These are phyloP conservation scores for Cichorium intybus DNA, from an alignment of 140 eudicot genomes.

Conservation along the genomic window DNA sequence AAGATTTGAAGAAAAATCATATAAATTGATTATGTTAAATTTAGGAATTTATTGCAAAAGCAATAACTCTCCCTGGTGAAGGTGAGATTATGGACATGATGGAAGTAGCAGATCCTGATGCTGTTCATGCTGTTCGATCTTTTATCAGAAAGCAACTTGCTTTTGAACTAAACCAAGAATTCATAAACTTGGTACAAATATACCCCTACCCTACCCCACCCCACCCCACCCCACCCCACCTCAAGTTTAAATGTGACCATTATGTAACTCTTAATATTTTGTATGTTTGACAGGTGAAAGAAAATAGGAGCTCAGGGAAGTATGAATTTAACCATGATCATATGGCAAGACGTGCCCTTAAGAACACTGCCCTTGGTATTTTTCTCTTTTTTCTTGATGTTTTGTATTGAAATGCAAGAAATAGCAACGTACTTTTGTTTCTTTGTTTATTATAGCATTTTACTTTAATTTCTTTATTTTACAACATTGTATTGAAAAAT, in stretches of 20 bases:
- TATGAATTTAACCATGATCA: slow-evolving; percentile 64
- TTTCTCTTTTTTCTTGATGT: slow-evolving; percentile 4
- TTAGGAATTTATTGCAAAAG: slow-evolving; percentile 94
- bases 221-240: too few species aligned
- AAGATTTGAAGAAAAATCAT: not conserved
- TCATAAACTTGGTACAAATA: slow-evolving; percentile 53
- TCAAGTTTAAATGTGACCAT: not conserved
- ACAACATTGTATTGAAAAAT: too few species aligned
- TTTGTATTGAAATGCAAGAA: not conserved
- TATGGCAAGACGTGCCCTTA: slow-evolving; percentile 93
- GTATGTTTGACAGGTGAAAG: slow-evolving; percentile 54
- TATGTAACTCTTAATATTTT: slow-evolving; percentile 7
- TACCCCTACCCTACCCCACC: not conserved
- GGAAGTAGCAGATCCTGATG: slow-evolving; percentile 97
- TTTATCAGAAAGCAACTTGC: slow-evolving; percentile 89
- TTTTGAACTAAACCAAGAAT: slow-evolving; percentile 58
- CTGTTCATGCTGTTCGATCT: slow-evolving; percentile 84
- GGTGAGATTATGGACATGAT: slow-evolving; percentile 98
- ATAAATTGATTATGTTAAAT: slow-evolving; percentile 8
- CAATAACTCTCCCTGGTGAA: slow-evolving; percentile 84
- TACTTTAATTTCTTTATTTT: too few species aligned
- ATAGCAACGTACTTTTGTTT: too few species aligned
- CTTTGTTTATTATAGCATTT: too few species aligned
- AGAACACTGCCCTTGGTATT: slow-evolving; percentile 81
- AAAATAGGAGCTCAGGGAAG: slow-evolving; percentile 61